phyloP scores from a whole-genome alignment of 148 eudicot species.

The Silene uniflora region DNA sequence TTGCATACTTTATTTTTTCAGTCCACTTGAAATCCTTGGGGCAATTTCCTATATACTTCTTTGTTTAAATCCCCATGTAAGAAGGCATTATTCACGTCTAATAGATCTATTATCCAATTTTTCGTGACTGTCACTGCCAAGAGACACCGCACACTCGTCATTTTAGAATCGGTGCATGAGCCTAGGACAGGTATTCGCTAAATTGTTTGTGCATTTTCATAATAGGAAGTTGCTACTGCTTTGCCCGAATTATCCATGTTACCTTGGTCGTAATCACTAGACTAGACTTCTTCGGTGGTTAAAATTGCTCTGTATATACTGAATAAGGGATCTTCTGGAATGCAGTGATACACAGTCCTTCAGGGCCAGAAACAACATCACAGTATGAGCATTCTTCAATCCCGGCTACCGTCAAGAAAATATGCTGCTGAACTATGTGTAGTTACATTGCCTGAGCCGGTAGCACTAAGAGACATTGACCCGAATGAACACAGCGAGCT shows the following conservation, averaged over 20 bases:
- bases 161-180: too few relatives aligned
- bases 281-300: neutral
- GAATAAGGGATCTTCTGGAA: neutral
- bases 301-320: neutral
- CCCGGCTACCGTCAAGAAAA: slow-evolving; percentile 69
- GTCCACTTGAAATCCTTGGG: too few relatives aligned
- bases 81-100: too few relatives aligned
- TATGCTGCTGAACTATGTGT: slow-evolving; percentile 16
- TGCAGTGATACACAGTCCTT: slow-evolving; percentile 69
- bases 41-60: too few relatives aligned
- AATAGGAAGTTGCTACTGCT: neutral
- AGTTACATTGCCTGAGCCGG: slow-evolving; percentile 62
- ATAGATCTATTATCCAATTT: too few relatives aligned
- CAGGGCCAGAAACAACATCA: slow-evolving; percentile 60
- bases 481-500: slow-evolving; percentile 45
- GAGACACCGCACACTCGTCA: too few relatives aligned
- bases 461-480: slow-evolving; percentile 42
- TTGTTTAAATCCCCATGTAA: too few relatives aligned
- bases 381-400: slow-evolving; percentile 74
- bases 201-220: neutral
- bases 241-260: too few relatives aligned
- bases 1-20: too few relatives aligned
- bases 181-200: slow-evolving; percentile 19
- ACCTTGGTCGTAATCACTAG: too few relatives aligned
- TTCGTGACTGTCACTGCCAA: too few relatives aligned